phyloP scores from a whole-genome alignment of 345 rosid genomes.

The Melastoma malabathricum region DNA sequence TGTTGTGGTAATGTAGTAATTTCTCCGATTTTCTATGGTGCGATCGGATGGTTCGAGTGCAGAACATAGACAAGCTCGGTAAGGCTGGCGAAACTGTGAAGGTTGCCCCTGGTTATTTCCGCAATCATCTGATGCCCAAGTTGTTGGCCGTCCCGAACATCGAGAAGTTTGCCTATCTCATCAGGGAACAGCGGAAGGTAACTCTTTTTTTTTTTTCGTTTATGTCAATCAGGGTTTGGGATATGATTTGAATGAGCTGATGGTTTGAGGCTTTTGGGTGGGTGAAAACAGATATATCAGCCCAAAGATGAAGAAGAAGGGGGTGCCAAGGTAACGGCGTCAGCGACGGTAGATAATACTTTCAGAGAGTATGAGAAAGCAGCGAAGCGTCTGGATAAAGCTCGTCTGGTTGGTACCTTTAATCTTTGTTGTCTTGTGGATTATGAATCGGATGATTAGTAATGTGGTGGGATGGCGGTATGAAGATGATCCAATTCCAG shows the following conservation, averaged over 20 bases:
- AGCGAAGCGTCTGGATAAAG: conserved; percentile 53
- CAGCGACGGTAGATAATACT: conserved; percentile 26
- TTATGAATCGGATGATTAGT: neutral
- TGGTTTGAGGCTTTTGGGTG: neutral
- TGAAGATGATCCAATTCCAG: neutral
- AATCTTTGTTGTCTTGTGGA: neutral
- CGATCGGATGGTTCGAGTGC: neutral
- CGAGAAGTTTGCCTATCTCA: conserved; percentile 78
- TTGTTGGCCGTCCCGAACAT: conserved; percentile 89
- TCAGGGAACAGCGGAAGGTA: conserved; percentile 84
- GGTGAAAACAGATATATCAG: conserved; percentile 42
- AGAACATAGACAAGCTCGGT: conserved; percentile 93
- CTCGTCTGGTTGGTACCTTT: conserved; percentile 45
- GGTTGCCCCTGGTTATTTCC: conserved; percentile 89
- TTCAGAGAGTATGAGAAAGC: conserved; percentile 63
- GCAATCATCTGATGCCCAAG: conserved; percentile 91
- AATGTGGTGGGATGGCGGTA: neutral
- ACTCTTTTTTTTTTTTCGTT: neutral
- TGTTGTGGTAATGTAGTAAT: conserved; percentile 2
- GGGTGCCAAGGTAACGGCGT: conserved; percentile 53
- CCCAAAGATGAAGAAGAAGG: conserved; percentile 57
- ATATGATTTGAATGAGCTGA: neutral
- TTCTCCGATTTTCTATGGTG: conserved; percentile 1
- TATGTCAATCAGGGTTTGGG: neutral
- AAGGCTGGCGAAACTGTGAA: conserved; percentile 83